Percentiles rank a stretch among this genome's conserved stretches.
Evolutionary conservation across 148 eudicot species (phyloP).

Genomic region (Vaccinium corymbosum): DNA sequence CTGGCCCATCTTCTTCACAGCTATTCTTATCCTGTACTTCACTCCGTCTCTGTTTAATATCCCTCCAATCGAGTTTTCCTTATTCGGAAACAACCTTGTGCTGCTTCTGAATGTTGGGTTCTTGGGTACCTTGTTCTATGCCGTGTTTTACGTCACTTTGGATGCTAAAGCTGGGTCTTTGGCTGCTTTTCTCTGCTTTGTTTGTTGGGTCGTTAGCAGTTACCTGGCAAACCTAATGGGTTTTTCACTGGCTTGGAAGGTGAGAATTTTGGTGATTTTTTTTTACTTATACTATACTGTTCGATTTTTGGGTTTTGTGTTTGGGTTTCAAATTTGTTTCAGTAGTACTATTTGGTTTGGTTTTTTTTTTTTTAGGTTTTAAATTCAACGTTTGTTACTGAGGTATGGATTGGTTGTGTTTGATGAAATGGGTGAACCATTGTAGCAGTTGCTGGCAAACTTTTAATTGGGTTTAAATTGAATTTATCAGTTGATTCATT

Average conservation of each 20-base stretch:
- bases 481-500: background rate
- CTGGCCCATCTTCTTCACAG: constrained; percentile 53
- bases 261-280: constrained; percentile 12
- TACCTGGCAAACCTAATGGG: constrained; percentile 32
- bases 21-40: constrained; percentile 32
- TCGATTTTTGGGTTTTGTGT: background rate
- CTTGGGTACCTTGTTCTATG: constrained; percentile 30
- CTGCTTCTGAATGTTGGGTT: constrained; percentile 29
- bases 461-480: background rate
- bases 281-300: background rate
- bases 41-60: constrained; percentile 25
- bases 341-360: background rate
- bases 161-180: constrained; percentile 52
- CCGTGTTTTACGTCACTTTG: constrained; percentile 38
- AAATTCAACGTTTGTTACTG: background rate
- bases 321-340: background rate
- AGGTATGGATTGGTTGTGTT: background rate
- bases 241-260: constrained; percentile 56
- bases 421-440: background rate
- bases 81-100: background rate
- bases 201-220: constrained; percentile 46
- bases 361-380: background rate
- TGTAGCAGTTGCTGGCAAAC: background rate
- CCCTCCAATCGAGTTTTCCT: constrained; percentile 16
- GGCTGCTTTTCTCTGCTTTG: constrained; percentile 52